Conservation (phyloP, 2,329 filamentous ascomycete genomes). For the Podosphaera fusca region DNA sequence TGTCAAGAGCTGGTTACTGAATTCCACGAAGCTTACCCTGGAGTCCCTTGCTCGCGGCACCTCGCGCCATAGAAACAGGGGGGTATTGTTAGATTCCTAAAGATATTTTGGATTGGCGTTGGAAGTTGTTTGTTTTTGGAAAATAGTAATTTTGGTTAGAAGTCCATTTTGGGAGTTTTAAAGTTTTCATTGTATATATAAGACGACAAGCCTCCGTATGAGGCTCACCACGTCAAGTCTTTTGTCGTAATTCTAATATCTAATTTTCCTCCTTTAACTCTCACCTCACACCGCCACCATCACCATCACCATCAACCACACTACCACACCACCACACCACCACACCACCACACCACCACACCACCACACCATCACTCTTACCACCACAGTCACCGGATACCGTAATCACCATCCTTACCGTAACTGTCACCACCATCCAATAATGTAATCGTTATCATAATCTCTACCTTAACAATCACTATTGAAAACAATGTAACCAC, state of each 20-base stretch:
- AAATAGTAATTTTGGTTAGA: no score
- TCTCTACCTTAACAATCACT: neutral
- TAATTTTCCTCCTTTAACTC: neutral
- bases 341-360: no score
- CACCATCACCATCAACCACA: neutral
- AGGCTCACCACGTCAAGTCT: neutral
- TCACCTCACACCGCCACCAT: neutral
- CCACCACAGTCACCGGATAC: neutral
- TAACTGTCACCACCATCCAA: neutral
- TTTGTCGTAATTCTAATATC: neutral
- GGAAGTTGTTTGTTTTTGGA: no score
- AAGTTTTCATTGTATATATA: neutral
- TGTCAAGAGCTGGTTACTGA: no score
- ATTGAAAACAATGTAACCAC: neutral
- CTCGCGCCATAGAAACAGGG: no score
- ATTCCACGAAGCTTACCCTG: no score
- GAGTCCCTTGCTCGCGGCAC: no score
- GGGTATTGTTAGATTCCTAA: no score
- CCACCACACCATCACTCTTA: no score
- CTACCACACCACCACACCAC: no score
- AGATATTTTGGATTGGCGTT: no score
- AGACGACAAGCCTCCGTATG: neutral
- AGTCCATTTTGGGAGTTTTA: no score
- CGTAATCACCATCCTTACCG: neutral
- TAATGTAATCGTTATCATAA: neutral